Evolutionary conservation across 495 filamentous ascomycete species (phyloP), one percentile per base, ranked within the genome.

Genomic region (Penicillium tannophilum): DNA sequence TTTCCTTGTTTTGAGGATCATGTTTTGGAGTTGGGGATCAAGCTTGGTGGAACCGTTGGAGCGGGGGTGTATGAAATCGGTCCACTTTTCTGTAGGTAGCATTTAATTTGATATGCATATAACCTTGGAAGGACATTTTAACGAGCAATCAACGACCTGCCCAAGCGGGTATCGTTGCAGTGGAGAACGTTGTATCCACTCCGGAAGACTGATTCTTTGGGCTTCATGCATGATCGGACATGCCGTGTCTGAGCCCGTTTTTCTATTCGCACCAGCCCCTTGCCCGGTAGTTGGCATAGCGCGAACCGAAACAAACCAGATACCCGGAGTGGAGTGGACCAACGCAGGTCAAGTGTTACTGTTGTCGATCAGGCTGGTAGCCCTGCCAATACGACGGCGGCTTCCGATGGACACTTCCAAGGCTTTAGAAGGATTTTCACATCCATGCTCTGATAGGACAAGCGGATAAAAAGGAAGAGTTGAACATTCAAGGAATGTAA

Each of bases 141-240:
- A 55, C 28, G 53, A 55, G 42, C 26, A 47, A n/a, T 30, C 12
- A 42, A 28, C 19, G 52, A 56, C 59, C 59, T 62, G 46, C 55
- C 55, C 24, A 56, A 61, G 52, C 23, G 48, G 48, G 59, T 52
- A 60, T 54, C 35, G 41, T 54, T 30, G 23, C 7, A 26, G 44
- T 45, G 41, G 58, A 56, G 54, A 23, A 23, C 20, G 23, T 48
- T 23, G 20, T 52, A 35, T 23, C 49, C 56, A 58, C 56, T 17
- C 30, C 14, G 41, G 35, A 53, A 19, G 17, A 19, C 17, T 46
- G 54, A 56, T 53, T 54, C 49, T 8, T 33, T 33, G 59, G 59
- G 59, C 59, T 54, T 47, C 59, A 67, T 64, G 62, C 62, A 67
- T 50, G 52, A 42, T 61, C 65, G 65, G 62, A 52, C 54, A 26